phyloP scores from a whole-genome alignment of 192 early-diverging fungal genomes.

The Rhizophlyctis rosea region DNA sequence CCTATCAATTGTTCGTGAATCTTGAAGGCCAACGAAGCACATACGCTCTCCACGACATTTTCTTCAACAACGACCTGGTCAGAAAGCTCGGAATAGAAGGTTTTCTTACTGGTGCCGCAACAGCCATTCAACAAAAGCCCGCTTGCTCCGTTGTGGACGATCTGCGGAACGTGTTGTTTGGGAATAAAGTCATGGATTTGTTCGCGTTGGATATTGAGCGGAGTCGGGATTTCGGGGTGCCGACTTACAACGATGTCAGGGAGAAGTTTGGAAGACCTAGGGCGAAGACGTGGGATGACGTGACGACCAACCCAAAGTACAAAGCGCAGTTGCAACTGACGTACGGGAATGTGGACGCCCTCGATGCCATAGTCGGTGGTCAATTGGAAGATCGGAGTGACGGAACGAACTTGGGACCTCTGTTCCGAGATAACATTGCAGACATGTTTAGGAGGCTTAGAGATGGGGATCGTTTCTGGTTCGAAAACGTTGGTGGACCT shows the following conservation, averaged over 20 bases:
- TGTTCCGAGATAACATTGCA: constrained; percentile 24
- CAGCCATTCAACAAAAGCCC: constrained; percentile 25
- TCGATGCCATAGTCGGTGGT: constrained; percentile 39
- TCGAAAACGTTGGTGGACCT: constrained; percentile 50
- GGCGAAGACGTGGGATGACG: constrained; percentile 22
- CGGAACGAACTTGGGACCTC: constrained; percentile 31
- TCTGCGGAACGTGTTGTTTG: constrained; percentile 17
- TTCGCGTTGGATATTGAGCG: constrained; percentile 37
- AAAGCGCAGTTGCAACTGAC: constrained; percentile 16
- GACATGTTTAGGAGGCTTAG: constrained; percentile 47
- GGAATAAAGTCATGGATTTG: constrained; percentile 25
- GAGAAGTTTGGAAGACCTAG: constrained; percentile 15
- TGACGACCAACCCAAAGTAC: constrained; percentile 32
- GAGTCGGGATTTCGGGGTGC: constrained; percentile 35
- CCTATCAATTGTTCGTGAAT: too few species aligned
- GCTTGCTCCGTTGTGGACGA: constrained; percentile 11
- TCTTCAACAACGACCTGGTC: too few species aligned
- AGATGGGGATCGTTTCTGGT: constrained; percentile 54
- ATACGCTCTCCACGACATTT: too few species aligned
- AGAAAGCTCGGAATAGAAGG: too few species aligned
- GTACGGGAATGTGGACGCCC: constrained; percentile 27
- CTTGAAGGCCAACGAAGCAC: too few species aligned
- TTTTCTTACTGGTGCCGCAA: constrained; percentile 21
- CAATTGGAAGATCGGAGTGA: constrained; percentile 2
- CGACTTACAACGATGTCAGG: constrained; percentile 29